Evolutionary conservation across 2,329 filamentous ascomycete genomes (phyloP), one percentile per base, ranked within the genome.

Genomic region (Fusarium sp.): DNA sequence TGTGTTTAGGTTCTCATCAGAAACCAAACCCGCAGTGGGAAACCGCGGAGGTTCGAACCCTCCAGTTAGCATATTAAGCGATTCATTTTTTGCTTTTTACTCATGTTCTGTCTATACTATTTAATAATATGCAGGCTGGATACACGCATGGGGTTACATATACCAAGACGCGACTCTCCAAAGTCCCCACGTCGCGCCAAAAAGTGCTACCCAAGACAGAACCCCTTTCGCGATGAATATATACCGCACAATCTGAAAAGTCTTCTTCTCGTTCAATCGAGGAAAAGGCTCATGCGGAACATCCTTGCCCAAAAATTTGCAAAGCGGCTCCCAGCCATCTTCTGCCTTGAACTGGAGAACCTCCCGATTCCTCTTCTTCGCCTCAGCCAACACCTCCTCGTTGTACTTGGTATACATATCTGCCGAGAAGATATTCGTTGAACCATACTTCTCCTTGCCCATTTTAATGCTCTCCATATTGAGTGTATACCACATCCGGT

Each of bases 321-420:
- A 86, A 29, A 87, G 74, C 14, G 82, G 81, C 39, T 77, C 79
- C 84, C 84, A 86, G 2, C 83, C 84, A 39, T 85, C 80, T 54
- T 80, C 74, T 1, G 78, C 74, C 54, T 77, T 73, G 54, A 76
- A 79, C 20, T 74, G 62, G 3, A 79, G 60, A 1, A 79, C 62
- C 45, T 72, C 60, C 1, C 78, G 77, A 7, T 77, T 77, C 5
- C 79, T 70, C 61, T 76, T 78, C 65, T 65, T 75, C 5, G 80
- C 80, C 33, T 81, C 78, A 4, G 65, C 61, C 18, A 76, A 68
- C 0, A 81, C 76, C 20, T 71, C 73, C 13, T 65, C 67, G 15
- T 71, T 77, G 54, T 67, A 77, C 60, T n/a, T 17, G 11, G 45
- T 45, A 5, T 76, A 76, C 39, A 38, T 15, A 0, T 50, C 15